phyloP scores from a whole-genome alignment of 164 flowering plant genomes.

The Vitis cinerea region DNA sequence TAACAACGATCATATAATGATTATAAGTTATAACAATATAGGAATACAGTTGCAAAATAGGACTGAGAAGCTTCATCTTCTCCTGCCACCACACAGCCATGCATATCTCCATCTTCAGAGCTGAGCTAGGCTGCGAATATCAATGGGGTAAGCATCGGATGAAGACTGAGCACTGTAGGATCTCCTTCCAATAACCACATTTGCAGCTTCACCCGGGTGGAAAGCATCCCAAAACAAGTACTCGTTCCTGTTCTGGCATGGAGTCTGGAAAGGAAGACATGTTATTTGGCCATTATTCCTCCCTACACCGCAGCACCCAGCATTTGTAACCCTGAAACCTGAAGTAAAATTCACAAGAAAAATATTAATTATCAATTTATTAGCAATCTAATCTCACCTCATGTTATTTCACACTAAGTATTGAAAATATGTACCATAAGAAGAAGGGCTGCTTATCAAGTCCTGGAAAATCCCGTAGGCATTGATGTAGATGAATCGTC shows the following conservation, averaged over 20 bases:
- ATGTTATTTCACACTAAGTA: too few species aligned
- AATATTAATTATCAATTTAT: too few species aligned
- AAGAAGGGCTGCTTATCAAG: conserved; percentile 38
- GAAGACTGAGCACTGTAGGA: conserved; percentile 54
- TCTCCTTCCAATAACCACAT: conserved; percentile 53
- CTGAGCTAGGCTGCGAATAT: conserved; percentile 63
- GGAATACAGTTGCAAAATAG: neutral
- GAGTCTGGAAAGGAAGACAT: conserved; percentile 69
- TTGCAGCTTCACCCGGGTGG: conserved; percentile 76
- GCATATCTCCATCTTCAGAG: conserved; percentile 24
- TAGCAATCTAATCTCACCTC: too few species aligned
- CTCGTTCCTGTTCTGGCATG: conserved; percentile 65
- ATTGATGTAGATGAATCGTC: conserved; percentile 49
- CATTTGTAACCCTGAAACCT: conserved; percentile 67
- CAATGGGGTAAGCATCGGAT: conserved; percentile 65
- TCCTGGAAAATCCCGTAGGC: conserved; percentile 67
- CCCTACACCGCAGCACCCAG: conserved; percentile 91
- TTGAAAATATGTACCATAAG: conserved; percentile 34
- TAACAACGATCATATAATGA: too few species aligned
- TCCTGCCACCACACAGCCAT: too few species aligned
- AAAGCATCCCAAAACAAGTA: conserved; percentile 90
- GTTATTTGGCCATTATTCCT: conserved; percentile 90
- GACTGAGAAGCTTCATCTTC: too few species aligned
- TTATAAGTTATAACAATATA: neutral
- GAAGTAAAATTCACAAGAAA: neutral